Evolutionary conservation across 495 filamentous ascomycete genomes (phyloP).

Genomic region (Trichoderma asperelloides): DNA sequence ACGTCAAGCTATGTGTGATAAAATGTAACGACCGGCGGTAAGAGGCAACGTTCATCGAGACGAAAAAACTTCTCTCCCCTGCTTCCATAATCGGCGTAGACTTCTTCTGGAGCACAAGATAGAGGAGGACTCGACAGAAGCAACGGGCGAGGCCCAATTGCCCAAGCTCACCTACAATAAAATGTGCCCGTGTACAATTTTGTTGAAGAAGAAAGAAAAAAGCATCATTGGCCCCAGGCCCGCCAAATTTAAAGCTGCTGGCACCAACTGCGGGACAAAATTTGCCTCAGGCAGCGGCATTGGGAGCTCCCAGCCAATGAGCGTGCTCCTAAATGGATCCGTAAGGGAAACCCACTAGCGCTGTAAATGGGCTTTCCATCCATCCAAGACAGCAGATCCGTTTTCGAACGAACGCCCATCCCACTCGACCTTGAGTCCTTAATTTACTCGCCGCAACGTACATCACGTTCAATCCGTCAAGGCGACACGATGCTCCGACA

Average conservation of each 20-base stretch:
- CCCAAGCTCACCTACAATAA: slow-evolving; percentile 78
- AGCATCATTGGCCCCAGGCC: slow-evolving; percentile 11
- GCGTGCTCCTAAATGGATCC: slow-evolving; percentile 12
- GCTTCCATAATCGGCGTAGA: slow-evolving; percentile 52
- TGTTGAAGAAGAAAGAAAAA: slow-evolving; percentile 34
- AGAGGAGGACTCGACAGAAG: slow-evolving; percentile 48
- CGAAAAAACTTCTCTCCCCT: slow-evolving; percentile 36
- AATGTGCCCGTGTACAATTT: slow-evolving; percentile 60
- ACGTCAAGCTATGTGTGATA: background rate
- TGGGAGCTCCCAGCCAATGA: slow-evolving; percentile 14
- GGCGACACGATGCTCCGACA: slow-evolving; percentile 76
- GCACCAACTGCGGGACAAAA: background rate
- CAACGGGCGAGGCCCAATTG: slow-evolving; percentile 31
- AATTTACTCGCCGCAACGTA: slow-evolving; percentile 20
- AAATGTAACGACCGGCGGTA: slow-evolving; percentile 55
- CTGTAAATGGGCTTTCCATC: background rate
- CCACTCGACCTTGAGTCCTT: slow-evolving; percentile 16
- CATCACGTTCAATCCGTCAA: slow-evolving; percentile 31
- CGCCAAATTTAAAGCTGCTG: background rate
- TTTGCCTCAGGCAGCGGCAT: slow-evolving; percentile 10
- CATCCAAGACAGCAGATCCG: background rate
- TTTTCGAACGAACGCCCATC: slow-evolving; percentile 12
- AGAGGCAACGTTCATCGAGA: slow-evolving; percentile 45
- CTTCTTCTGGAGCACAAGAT: slow-evolving; percentile 52
- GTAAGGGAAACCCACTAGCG: slow-evolving; percentile 8